These are phyloP conservation scores for Withania somnifera DNA, from an alignment of 305 asterid species.

Conservation along the genomic window DNA sequence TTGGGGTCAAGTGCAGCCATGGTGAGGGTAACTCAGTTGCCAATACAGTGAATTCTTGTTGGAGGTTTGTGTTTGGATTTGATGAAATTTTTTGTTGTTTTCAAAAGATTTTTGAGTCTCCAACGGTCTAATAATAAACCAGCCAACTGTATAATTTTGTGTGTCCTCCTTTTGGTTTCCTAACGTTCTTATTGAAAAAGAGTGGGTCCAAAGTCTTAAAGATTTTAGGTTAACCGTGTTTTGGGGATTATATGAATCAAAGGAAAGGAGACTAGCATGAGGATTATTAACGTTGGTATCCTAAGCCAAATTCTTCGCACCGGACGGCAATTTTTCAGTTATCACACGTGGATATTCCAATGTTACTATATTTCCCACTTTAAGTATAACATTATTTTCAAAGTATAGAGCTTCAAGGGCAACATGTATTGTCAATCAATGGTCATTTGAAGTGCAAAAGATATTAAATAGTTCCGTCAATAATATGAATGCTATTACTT, in stretches of 20 bases:
- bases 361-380: background rate
- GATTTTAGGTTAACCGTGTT: background rate
- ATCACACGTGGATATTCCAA: background rate
- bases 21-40: too few relatives aligned
- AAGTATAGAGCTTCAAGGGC: background rate
- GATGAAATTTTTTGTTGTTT: background rate
- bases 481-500: too few relatives aligned
- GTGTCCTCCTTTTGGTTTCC: background rate
- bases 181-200: conserved; percentile 45
- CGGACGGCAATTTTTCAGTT: background rate
- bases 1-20: conserved; percentile 55
- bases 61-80: too few relatives aligned
- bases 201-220: conserved; percentile 24
- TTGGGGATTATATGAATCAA: background rate
- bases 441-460: background rate
- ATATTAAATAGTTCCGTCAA: background rate
- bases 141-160: background rate
- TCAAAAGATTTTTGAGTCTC: conserved; percentile 12
- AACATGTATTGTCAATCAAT: background rate
- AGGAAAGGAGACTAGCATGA: background rate
- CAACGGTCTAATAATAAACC: conserved; percentile 57
- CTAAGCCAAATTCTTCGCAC: background rate
- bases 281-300: background rate
- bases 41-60: conserved; percentile 21
- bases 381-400: background rate